Evolutionary conservation across 305 asterid species (phyloP).

Genomic region (Fraxinus nigra): DNA sequence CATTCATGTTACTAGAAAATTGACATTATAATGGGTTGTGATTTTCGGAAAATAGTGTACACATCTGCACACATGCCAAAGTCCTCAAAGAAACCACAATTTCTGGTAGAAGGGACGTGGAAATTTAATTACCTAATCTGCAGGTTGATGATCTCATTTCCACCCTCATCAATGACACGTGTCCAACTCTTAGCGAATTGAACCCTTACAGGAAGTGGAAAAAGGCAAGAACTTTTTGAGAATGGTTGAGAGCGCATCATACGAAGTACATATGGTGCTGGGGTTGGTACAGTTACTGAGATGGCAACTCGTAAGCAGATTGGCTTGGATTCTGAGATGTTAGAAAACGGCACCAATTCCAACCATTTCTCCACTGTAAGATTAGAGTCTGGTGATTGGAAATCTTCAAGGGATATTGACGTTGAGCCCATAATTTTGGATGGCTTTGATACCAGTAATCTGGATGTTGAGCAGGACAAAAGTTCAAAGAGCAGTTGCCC

Average conservation of each 20-base stretch:
- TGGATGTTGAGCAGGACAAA: slow-evolving; percentile 39
- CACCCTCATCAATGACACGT: slow-evolving; percentile 55
- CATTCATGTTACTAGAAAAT: background rate
- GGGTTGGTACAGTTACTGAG: slow-evolving; percentile 73
- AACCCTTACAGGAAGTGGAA: slow-evolving; percentile 53
- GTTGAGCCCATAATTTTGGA: slow-evolving; percentile 55
- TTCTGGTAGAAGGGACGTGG: slow-evolving; percentile 3
- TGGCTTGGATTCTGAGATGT: slow-evolving; percentile 41
- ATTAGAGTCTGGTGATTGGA: slow-evolving; percentile 43
- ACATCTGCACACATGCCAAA: background rate
- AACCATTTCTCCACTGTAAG: slow-evolving; percentile 84
- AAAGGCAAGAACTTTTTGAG: slow-evolving; percentile 59
- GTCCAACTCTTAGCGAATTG: slow-evolving; percentile 57
- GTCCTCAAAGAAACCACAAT: background rate
- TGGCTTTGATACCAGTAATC: slow-evolving; percentile 36
- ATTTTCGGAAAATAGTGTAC: background rate
- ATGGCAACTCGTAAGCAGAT: slow-evolving; percentile 69
- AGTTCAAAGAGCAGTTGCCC: slow-evolving; percentile 71
- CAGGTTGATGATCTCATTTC: slow-evolving; percentile 63
- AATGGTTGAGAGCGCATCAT: slow-evolving; percentile 53
- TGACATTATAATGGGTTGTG: background rate
- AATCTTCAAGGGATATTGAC: slow-evolving; percentile 55
- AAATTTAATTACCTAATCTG: slow-evolving; percentile 61
- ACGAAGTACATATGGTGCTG: slow-evolving; percentile 53
- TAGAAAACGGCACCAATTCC: slow-evolving; percentile 64